Evolutionary conservation across 2,329 filamentous ascomycete species (phyloP), one percentile per base, ranked within the genome.

Genomic region (Hymenoscyphus repandus): DNA sequence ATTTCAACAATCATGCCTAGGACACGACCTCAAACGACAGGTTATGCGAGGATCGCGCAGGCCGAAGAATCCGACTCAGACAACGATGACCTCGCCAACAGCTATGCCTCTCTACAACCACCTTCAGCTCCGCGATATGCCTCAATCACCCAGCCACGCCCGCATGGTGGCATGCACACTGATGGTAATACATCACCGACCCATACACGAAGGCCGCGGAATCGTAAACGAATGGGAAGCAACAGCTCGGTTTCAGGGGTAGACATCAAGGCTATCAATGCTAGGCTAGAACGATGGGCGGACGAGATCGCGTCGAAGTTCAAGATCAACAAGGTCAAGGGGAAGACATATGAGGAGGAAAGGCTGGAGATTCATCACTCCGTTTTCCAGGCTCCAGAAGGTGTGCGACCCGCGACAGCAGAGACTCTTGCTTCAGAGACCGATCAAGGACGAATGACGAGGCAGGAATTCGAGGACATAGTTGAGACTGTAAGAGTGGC

Each of bases 271-370:
- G 93, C 93, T 53, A 97, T 99, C 71, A 99, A 99, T 69, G 91
- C 92, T 52, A 80, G 93, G 20, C 74, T 99, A 22, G 93, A 99
- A 71, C 80, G 88, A 66, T 99, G 93, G 93, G 93, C 93, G 13
- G 93, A 97, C 62, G 93, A 99, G 72, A 97, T 99, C 64, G 91
- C 93, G 30, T 88, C 90, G 60, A 93, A 95, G 63, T 97, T 99
- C 78, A 97, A 96, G 74, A 88, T 91, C 58, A 77, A 80, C 60
- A 85, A 84, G 62, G 82, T 86, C 48, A 89, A 84, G 66, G 87
- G 85, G 45, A 85, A 82, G 63, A 80, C 79, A 9, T 75, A 83
- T 40, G 88, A 95, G 59, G 89, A 95, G 60, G 89, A 95, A 68
- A 85, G 85, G 49, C 75, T 96, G 32, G 93, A 99, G 72, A 99